Base-by-base conservation (phyloP, 2,329 filamentous ascomycete species). In the Colletotrichum higginsianum region DNA sequence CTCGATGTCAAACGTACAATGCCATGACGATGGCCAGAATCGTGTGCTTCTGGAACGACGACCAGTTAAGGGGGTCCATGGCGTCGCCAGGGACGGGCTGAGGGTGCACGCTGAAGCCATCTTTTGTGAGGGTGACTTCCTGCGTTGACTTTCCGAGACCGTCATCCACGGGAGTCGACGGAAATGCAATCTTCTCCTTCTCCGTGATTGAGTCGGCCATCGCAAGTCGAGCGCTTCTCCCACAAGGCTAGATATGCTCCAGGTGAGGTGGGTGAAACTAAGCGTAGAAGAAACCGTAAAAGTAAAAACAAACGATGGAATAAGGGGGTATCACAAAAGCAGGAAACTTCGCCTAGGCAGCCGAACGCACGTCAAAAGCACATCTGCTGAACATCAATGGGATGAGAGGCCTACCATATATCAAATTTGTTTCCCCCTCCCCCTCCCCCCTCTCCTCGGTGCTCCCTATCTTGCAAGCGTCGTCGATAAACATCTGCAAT, bases 41-140 rank as follows among this genome's bases (percentile, higher is more conserved):
- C 2, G 75, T 76, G 76, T 87, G 82, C 75, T 89, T 89, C 73
- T 84, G 84, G 12, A 79, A 58, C 3, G 69, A 75, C 0, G 84
- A 79, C 86, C 87, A 89, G 74, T 88, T 89, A 61, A 89, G 78
- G n/a, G 87, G 87, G 74, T 89, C 87, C 23, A 88, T 78, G 1
- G 80, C 75, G 73, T 88, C 86, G 26, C 79, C 75, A 23, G 75
- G 73, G 60, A 77, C 73, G 23, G 79, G 79, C 53, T 80, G 78
- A 3, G 79, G 75, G 82, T 84, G 74, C 57, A 82, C 82, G 78
- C 84, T 73, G 70, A 80, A 74, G 53, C 77, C 77, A 62, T 78
- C 68, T 16, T 75, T 75, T 23, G 72, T 72, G 13, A 77, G 66
- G 12, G 35, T n/a, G 16, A 75, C 68, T 42, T 74, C 73, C n/a